Conservation (phyloP, 2,329 filamentous ascomycete species). For the Plectosphaerella sp. region DNA sequence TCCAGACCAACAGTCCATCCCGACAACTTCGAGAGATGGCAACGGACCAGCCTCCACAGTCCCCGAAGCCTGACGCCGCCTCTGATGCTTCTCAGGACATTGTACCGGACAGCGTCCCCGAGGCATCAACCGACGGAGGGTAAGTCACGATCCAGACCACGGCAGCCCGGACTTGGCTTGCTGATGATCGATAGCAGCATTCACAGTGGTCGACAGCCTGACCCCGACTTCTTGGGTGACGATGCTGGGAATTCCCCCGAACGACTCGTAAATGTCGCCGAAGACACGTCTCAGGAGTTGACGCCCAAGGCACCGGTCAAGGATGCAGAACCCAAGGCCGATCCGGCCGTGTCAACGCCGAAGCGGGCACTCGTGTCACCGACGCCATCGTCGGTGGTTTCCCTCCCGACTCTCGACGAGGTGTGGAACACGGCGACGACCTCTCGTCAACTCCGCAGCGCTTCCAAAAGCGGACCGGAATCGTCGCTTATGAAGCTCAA, state of each 20-base stretch:
- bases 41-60: neutral
- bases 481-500: slow-evolving; percentile 12
- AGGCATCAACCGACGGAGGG: slow-evolving; percentile 2
- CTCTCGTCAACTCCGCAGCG: slow-evolving; percentile 29
- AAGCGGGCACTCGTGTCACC: neutral
- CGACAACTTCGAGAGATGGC: slow-evolving; percentile 21
- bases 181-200: slow-evolving; percentile 25
- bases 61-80: neutral
- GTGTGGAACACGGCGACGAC: slow-evolving; percentile 35
- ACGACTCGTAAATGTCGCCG: slow-evolving; percentile 3
- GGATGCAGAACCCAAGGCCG: slow-evolving; percentile 3
- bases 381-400: slow-evolving; percentile 11
- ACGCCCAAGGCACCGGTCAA: slow-evolving; percentile 1
- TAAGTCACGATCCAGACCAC: neutral
- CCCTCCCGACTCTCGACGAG: slow-evolving; percentile 26
- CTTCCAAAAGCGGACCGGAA: slow-evolving; percentile 20
- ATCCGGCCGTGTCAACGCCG: slow-evolving; percentile 1
- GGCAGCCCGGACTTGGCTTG: slow-evolving; percentile 4
- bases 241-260: slow-evolving; percentile 22
- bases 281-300: slow-evolving; percentile 1
- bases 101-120: neutral
- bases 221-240: slow-evolving; percentile 33
- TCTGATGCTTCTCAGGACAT: neutral
- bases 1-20: slow-evolving; percentile 21
- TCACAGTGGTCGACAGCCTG: slow-evolving; percentile 45